Conservation (phyloP, 345 rosid species). For the Eucalyptus marginata region DNA sequence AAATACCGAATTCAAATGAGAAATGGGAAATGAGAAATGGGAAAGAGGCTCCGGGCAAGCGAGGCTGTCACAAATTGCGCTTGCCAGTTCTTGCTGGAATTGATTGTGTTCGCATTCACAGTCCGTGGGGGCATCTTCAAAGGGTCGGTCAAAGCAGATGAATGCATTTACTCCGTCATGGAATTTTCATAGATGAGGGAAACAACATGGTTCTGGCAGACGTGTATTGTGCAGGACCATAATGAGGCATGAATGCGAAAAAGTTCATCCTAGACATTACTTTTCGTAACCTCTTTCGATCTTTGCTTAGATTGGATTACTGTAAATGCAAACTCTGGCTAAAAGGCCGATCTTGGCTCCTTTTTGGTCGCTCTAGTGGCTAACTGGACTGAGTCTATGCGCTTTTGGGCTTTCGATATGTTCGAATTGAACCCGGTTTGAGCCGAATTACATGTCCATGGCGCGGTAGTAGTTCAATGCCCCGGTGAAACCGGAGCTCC, state of each 20-base stretch:
- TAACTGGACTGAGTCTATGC: neutral
- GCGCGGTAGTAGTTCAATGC: conserved; percentile 10
- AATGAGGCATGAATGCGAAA: neutral
- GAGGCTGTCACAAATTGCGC: neutral
- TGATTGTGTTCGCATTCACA: neutral
- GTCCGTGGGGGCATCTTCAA: neutral
- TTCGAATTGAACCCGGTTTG: neutral
- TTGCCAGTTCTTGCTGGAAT: neutral
- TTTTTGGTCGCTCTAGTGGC: neutral
- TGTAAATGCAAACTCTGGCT: neutral
- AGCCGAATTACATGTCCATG: neutral
- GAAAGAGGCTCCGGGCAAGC: neutral
- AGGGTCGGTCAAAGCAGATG: neutral
- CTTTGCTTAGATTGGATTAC: neutral
- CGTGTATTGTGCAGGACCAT: neutral
- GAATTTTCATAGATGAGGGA: neutral
- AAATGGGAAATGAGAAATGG: neutral
- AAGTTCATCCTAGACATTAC: neutral
- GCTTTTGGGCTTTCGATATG: neutral
- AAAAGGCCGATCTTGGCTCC: neutral
- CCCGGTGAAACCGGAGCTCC: conserved; percentile 10
- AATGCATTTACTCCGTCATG: neutral
- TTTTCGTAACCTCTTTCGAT: neutral
- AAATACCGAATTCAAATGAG: neutral
- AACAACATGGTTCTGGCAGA: neutral